Percentiles rank a stretch among this genome's conserved stretches.
These are phyloP conservation scores for Colletotrichum sidae DNA, from an alignment of 2,329 filamentous ascomycete species.

Conservation along the genomic window DNA sequence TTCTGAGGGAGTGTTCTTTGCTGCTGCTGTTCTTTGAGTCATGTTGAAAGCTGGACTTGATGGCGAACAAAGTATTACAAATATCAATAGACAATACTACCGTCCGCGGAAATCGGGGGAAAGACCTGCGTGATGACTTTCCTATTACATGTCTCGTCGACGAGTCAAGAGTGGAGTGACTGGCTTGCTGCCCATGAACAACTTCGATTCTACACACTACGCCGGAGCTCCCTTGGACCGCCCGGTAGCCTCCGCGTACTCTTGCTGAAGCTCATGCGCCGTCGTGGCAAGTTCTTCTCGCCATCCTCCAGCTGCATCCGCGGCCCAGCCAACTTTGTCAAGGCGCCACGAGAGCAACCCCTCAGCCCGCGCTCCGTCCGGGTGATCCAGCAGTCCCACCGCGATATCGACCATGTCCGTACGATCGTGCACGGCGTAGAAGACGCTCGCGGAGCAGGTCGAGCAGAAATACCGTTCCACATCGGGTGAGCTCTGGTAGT, in stretches of 20 bases:
- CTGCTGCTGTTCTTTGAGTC: too few relatives aligned
- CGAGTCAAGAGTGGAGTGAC: too few relatives aligned
- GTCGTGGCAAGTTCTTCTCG: slow-evolving; percentile 48
- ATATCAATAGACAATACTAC: too few relatives aligned
- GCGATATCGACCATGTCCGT: slow-evolving; percentile 56
- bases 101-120: too few relatives aligned
- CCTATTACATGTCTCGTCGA: too few relatives aligned
- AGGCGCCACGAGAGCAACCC: slow-evolving; percentile 55
- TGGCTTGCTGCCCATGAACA: too few relatives aligned
- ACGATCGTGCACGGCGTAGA: slow-evolving; percentile 55
- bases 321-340: slow-evolving; percentile 46
- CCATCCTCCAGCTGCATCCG: slow-evolving; percentile 55
- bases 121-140: too few relatives aligned
- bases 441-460: slow-evolving; percentile 58
- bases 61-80: too few relatives aligned
- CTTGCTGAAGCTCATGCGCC: slow-evolving; percentile 39
- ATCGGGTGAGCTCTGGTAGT: slow-evolving; percentile 56
- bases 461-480: slow-evolving; percentile 62
- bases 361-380: slow-evolving; percentile 59
- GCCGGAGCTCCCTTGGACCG: neutral
- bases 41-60: too few relatives aligned
- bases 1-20: too few relatives aligned
- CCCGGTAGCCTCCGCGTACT: neutral
- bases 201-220: too few relatives aligned
- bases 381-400: slow-evolving; percentile 56